Conservation (phyloP, 768 basidiomycete species). For the Chalciporus chontae region DNA sequence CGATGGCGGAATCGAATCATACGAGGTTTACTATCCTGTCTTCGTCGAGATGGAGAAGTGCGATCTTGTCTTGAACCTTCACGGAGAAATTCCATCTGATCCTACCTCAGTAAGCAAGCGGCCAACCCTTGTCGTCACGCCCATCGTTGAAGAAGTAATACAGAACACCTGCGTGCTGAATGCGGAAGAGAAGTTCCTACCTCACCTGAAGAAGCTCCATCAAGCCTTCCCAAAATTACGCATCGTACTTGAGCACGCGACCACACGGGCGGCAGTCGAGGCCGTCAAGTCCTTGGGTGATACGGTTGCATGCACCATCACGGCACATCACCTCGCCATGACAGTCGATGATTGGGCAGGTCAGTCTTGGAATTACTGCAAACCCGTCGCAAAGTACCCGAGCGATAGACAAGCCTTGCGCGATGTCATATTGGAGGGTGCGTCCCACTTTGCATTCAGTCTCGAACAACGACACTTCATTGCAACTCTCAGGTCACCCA, state of each 20-base stretch:
- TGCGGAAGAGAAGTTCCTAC: slow-evolving; percentile 86
- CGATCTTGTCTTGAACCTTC: slow-evolving; percentile 93
- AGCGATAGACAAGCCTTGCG: slow-evolving; percentile 83
- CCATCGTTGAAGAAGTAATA: neutral
- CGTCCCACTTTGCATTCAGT: slow-evolving; percentile 5
- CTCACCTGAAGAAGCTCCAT: slow-evolving; percentile 82
- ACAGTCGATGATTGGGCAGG: slow-evolving; percentile 98
- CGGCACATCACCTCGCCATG: slow-evolving; percentile 90
- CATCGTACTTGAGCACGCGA: slow-evolving; percentile 97
- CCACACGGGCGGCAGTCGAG: slow-evolving; percentile 87
- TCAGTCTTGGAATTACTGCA: slow-evolving; percentile 94
- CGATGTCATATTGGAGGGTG: slow-evolving; percentile 73
- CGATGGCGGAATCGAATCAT: slow-evolving; percentile 93
- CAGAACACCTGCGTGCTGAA: slow-evolving; percentile 92
- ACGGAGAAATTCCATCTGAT: slow-evolving; percentile 96
- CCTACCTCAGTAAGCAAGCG: slow-evolving; percentile 43
- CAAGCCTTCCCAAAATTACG: slow-evolving; percentile 80
- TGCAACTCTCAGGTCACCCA: slow-evolving; percentile 61
- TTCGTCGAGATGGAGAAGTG: slow-evolving; percentile 93
- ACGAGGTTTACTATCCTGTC: slow-evolving; percentile 87
- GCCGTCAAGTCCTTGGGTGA: slow-evolving; percentile 71
- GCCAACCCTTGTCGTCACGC: neutral
- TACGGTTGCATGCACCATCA: slow-evolving; percentile 95
- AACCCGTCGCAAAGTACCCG: slow-evolving; percentile 96
- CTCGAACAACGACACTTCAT: neutral